Evolutionary conservation across 352 stramenopile species (phyloP).

Genomic region (Globisporangium splendens): DNA sequence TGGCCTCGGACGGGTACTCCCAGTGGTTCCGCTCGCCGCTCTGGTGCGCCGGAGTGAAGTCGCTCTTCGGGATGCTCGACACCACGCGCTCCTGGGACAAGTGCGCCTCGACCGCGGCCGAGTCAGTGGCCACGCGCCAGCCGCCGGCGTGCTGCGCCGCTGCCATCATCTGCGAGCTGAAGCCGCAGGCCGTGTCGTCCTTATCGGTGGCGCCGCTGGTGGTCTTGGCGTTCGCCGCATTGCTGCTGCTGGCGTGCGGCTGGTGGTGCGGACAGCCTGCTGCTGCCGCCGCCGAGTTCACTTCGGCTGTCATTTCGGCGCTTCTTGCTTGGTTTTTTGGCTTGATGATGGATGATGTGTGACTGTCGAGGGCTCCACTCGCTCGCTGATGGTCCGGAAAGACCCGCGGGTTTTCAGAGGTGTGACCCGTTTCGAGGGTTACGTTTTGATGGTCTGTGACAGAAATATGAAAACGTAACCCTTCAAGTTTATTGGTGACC

Average conservation of each 20-base stretch:
- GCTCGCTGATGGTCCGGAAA: too few species aligned
- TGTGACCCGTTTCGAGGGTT: too few species aligned
- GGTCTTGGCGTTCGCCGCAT: too few species aligned
- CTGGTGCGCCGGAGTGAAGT: slow-evolving; percentile 73
- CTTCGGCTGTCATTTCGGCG: slow-evolving; percentile 57
- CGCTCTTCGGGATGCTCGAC: slow-evolving; percentile 94
- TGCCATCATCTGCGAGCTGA: slow-evolving; percentile 61
- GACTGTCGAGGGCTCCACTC: too few species aligned
- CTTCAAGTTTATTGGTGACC: too few species aligned
- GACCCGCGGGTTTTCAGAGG: too few species aligned
- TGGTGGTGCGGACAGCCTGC: slow-evolving; percentile 41
- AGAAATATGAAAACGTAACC: too few species aligned
- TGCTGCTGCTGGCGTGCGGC: slow-evolving; percentile 11
- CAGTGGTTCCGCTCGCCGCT: slow-evolving; percentile 63
- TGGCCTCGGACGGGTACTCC: slow-evolving; percentile 97
- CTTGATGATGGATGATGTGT: too few species aligned
- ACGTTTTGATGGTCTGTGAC: too few species aligned
- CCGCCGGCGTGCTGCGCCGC: slow-evolving; percentile 39
- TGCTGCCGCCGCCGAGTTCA: slow-evolving; percentile 56
- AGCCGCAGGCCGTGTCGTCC: slow-evolving; percentile 26
- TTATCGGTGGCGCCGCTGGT: neutral
- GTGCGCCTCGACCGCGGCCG: slow-evolving; percentile 11
- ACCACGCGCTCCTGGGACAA: slow-evolving; percentile 84
- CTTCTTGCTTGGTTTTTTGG: neutral
- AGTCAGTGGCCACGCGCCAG: slow-evolving; percentile 28